Evolutionary conservation across 805 yeast genomes (phyloP).

Genomic region (Allodekkera sacchari): DNA sequence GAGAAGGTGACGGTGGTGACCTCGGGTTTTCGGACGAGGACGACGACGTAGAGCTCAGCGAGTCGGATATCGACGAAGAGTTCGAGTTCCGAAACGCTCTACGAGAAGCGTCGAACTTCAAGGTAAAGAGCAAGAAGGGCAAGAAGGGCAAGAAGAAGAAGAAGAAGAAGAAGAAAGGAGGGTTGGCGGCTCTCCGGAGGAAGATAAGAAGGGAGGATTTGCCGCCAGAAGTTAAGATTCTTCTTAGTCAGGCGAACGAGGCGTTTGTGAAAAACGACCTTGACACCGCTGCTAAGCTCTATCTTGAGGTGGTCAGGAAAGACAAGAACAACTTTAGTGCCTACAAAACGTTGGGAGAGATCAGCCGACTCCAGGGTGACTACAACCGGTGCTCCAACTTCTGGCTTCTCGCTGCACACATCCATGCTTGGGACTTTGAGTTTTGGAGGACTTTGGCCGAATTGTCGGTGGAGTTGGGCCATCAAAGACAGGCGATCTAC

Average conservation of each 20-base stretch:
- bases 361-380: slow-evolving; percentile 59
- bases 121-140: slow-evolving; percentile 33
- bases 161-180: slow-evolving; percentile 24
- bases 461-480: slow-evolving; percentile 55
- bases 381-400: slow-evolving; percentile 67
- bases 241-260: slow-evolving; percentile 69
- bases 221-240: slow-evolving; percentile 64
- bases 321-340: slow-evolving; percentile 78
- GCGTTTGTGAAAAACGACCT: slow-evolving; percentile 64
- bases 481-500: slow-evolving; percentile 66
- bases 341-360: slow-evolving; percentile 82
- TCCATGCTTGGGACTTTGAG: slow-evolving; percentile 65
- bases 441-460: slow-evolving; percentile 77
- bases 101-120: slow-evolving; percentile 60
- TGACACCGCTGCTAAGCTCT: slow-evolving; percentile 50
- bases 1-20: too few species aligned
- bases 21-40: slow-evolving; percentile 25
- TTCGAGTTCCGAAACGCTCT: slow-evolving; percentile 52
- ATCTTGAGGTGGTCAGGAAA: slow-evolving; percentile 61
- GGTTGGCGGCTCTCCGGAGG: slow-evolving; percentile 28
- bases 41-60: slow-evolving; percentile 20
- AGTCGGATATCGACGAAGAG: slow-evolving; percentile 32
- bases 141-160: slow-evolving; percentile 21
- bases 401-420: slow-evolving; percentile 76
- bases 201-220: slow-evolving; percentile 35